These are phyloP conservation scores for Ogataea trehalophila DNA, from an alignment of 805 yeast species.

Conservation along the genomic window DNA sequence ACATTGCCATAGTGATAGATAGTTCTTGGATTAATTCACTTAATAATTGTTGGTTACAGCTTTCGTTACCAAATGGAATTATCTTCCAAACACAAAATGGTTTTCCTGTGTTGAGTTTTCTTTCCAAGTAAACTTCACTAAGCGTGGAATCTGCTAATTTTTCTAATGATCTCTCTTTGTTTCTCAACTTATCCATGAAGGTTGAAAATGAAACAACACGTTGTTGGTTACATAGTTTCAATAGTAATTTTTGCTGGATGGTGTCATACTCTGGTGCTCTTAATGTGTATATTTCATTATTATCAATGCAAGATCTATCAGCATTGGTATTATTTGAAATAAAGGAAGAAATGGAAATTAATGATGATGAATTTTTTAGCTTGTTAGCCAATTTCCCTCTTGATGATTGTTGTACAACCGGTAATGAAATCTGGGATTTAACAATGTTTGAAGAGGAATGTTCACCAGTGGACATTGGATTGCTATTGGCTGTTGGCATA, in stretches of 20 bases:
- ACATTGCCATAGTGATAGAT: constrained; percentile 37
- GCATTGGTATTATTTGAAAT: constrained; percentile 11
- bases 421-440: constrained; percentile 48
- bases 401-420: constrained; percentile 52
- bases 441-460: constrained; percentile 23
- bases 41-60: constrained; percentile 36
- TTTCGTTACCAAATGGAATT: constrained; percentile 47
- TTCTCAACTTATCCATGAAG: constrained; percentile 22
- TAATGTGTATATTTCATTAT: constrained; percentile 19
- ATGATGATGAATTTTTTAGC: constrained; percentile 45
- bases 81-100: constrained; percentile 40
- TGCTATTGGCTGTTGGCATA: not conserved
- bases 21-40: constrained; percentile 44
- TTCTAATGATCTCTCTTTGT: constrained; percentile 21
- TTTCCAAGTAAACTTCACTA: constrained; percentile 38
- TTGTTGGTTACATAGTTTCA: constrained; percentile 33
- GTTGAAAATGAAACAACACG: constrained; percentile 29
- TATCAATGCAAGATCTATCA: constrained; percentile 1
- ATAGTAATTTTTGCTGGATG: constrained; percentile 28
- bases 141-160: constrained; percentile 45
- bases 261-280: constrained; percentile 33
- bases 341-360: constrained; percentile 37
- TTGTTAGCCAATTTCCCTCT: constrained; percentile 51
- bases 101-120: constrained; percentile 17
- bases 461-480: constrained; percentile 21